Evolutionary conservation across 257 asterid genomes (phyloP).

Genomic region (Ophiorrhiza pumila): DNA sequence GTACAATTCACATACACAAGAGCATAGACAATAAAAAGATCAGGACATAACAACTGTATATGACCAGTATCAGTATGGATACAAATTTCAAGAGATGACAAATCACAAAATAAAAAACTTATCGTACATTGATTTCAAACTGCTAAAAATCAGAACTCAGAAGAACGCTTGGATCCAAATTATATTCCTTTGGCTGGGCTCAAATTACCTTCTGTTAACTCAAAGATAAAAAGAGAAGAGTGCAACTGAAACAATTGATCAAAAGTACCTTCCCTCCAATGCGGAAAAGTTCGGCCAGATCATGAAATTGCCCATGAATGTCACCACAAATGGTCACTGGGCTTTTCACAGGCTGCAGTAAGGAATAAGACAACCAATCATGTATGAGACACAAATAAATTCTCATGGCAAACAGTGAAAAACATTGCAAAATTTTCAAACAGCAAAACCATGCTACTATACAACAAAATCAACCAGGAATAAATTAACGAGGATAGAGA

Average conservation of each 20-base stretch:
- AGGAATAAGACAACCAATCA: conserved; percentile 17
- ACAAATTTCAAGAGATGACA: not conserved
- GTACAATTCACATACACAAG: not conserved
- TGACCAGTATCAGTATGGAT: not conserved
- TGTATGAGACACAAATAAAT: not conserved
- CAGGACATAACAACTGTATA: not conserved
- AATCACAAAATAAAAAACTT: not conserved
- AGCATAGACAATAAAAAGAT: not conserved
- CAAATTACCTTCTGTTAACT: conserved; percentile 24
- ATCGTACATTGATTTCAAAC: conserved; percentile 13
- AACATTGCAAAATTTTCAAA: not conserved
- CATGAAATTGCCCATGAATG: conserved; percentile 96
- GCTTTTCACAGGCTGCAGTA: conserved; percentile 87
- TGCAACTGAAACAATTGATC: conserved; percentile 5
- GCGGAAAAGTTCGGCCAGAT: conserved; percentile 92
- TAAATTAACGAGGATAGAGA: not conserved
- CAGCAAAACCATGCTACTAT: not conserved
- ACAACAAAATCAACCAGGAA: not conserved
- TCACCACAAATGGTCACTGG: conserved; percentile 98
- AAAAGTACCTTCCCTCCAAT: conserved; percentile 90
- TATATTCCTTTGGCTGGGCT: conserved; percentile 18
- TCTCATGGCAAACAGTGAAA: not conserved
- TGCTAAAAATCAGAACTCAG: conserved; percentile 29
- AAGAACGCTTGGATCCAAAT: conserved; percentile 26
- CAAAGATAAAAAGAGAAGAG: conserved; percentile 7